phyloP scores from a whole-genome alignment of 2,329 filamentous ascomycete species.

The Ophiostoma novo-ulmi region DNA sequence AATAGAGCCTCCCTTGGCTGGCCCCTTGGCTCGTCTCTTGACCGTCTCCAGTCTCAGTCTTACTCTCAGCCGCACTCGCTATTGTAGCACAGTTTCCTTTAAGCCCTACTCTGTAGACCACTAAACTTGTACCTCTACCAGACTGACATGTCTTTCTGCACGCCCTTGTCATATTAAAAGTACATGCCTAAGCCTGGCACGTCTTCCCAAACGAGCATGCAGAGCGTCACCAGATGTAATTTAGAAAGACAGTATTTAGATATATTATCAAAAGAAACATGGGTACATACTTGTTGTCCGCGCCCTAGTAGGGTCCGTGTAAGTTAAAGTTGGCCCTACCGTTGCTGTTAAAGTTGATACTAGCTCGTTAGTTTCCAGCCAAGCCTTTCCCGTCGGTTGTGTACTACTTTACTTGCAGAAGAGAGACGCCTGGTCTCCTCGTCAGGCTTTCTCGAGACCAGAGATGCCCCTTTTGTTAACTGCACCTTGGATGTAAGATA shows the following conservation, averaged over 20 bases:
- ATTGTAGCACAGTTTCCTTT: background rate
- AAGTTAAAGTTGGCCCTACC: conserved; percentile 2
- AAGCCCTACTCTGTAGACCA: background rate
- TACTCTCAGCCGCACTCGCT: background rate
- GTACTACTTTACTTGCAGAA: background rate
- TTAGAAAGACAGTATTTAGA: background rate
- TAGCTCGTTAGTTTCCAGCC: background rate
- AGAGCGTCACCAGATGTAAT: background rate
- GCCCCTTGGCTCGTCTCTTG: background rate
- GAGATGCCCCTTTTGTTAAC: background rate
- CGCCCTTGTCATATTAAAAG: background rate
- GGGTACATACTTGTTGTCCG: background rate
- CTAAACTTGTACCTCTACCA: background rate
- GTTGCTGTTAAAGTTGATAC: background rate
- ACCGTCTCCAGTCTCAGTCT: background rate
- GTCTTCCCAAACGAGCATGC: conserved; percentile 4
- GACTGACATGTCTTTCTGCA: background rate
- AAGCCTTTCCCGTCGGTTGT: background rate
- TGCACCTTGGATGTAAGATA: background rate
- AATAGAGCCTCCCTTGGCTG: background rate
- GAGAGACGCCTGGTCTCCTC: background rate
- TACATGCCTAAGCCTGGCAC: background rate
- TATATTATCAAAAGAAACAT: background rate
- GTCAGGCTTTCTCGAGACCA: background rate
- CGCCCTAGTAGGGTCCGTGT: background rate